Conservation (phyloP, 2,329 filamentous ascomycete genomes). For the Verticillium dahliae region DNA sequence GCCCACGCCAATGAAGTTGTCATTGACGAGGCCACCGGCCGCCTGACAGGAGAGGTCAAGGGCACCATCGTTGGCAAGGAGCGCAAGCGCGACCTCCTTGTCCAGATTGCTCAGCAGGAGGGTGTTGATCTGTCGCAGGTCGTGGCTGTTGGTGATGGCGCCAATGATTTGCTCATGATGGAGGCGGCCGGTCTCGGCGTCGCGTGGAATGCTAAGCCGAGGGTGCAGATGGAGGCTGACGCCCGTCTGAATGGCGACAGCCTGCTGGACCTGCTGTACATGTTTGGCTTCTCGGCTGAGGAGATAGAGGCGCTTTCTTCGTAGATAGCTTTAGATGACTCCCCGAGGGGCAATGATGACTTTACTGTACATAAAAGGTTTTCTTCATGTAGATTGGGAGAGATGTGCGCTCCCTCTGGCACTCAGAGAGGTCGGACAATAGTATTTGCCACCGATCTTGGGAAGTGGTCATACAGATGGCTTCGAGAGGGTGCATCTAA, state of each 20-base stretch:
- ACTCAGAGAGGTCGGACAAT: too few species aligned
- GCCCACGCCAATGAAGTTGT: conserved; percentile 82
- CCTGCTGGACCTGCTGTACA: conserved; percentile 64
- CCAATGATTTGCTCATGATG: conserved; percentile 80
- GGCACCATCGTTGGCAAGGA: conserved; percentile 70
- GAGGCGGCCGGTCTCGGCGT: conserved; percentile 67
- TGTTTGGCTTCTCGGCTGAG: conserved; percentile 65
- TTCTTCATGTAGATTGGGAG: too few species aligned
- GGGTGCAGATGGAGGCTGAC: conserved; percentile 71
- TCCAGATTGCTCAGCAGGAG: conserved; percentile 64
- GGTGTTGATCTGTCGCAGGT: conserved; percentile 59
- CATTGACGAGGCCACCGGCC: conserved; percentile 45
- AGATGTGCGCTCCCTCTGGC: too few species aligned
- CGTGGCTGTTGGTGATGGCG: conserved; percentile 73
- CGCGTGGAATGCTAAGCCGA: conserved; percentile 78
- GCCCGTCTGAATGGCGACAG: conserved; percentile 65
- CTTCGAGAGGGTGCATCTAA: too few species aligned
- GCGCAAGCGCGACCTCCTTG: conserved; percentile 64
- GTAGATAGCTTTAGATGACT: conserved; percentile 9
- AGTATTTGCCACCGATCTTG: too few species aligned
- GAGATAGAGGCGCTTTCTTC: conserved; percentile 45
- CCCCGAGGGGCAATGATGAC: background rate
- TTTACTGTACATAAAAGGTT: background rate
- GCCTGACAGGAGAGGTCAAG: conserved; percentile 65
- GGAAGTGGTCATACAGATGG: too few species aligned